Percentiles rank a stretch among this genome's conserved stretches.
Evolutionary conservation across 176 grass and related monocot species (phyloP).

Genomic region (Stipa capillata): DNA sequence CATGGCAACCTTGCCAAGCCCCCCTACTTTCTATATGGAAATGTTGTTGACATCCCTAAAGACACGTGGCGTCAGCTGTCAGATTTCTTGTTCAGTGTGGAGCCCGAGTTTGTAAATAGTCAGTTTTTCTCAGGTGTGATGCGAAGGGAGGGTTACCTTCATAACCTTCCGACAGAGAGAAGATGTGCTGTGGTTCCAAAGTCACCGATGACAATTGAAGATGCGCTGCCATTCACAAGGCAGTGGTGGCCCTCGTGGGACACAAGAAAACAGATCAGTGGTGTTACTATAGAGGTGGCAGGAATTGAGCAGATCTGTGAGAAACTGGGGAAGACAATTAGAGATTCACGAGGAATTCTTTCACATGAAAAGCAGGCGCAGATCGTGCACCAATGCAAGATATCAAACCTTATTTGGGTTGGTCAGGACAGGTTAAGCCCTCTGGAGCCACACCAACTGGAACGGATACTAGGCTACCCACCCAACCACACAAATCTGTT

Average conservation of each 20-base stretch:
- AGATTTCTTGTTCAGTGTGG: conserved; percentile 48
- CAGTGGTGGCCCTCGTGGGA: conserved; percentile 77
- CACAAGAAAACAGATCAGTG: conserved; percentile 50
- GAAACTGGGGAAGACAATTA: conserved; percentile 37
- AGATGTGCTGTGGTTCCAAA: conserved; percentile 32
- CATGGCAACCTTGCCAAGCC: conserved; percentile 1
- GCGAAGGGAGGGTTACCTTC: conserved; percentile 75
- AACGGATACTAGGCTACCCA: conserved; percentile 70
- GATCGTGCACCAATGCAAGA: conserved; percentile 55
- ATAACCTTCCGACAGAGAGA: conserved; percentile 60
- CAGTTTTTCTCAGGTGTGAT: conserved; percentile 58
- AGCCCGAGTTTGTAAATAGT: conserved; percentile 65
- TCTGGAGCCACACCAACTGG: conserved; percentile 52
- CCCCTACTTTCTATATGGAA: conserved; percentile 77
- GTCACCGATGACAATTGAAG: conserved; percentile 54
- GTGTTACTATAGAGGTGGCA: conserved; percentile 25
- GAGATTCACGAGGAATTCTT: conserved; percentile 41
- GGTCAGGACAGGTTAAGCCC: conserved; percentile 40
- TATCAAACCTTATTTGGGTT: conserved; percentile 68
- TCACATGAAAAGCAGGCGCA: conserved; percentile 30
- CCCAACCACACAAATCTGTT: conserved; percentile 46
- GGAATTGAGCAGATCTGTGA: conserved; percentile 37
- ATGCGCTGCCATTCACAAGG: conserved; percentile 47
- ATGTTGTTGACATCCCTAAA: conserved; percentile 48
- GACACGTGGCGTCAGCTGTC: conserved; percentile 48